Evolutionary conservation across 192 early-diverging fungal species (phyloP).

Genomic region (Coemansia sp.): DNA sequence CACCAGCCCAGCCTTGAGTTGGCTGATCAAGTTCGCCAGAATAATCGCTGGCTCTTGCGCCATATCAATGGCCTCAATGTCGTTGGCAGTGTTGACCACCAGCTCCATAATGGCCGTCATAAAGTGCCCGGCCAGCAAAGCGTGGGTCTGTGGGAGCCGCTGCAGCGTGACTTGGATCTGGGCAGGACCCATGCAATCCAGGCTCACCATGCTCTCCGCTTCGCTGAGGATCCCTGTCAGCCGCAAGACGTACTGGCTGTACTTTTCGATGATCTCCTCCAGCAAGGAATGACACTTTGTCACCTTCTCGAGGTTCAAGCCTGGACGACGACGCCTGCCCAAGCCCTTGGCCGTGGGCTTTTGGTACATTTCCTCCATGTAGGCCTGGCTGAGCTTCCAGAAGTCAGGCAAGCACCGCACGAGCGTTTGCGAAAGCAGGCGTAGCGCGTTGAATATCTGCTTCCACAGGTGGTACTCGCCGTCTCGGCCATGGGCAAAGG

Average conservation of each 20-base stretch:
- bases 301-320: conserved; percentile 49
- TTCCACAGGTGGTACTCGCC: conserved; percentile 66
- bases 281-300: conserved; percentile 51
- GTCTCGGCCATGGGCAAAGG: conserved; percentile 44
- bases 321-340: conserved; percentile 44
- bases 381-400: conserved; percentile 87
- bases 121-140: conserved; percentile 70
- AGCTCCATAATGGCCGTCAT: conserved; percentile 72
- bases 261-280: conserved; percentile 48
- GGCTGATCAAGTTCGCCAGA: conserved; percentile 68
- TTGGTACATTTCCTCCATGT: conserved; percentile 80
- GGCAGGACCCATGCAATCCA: conserved; percentile 20
- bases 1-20: conserved; percentile 69
- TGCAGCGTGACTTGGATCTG: conserved; percentile 31
- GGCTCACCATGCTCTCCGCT: conserved; percentile 17
- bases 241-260: conserved; percentile 49
- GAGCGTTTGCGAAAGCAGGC: conserved; percentile 75
- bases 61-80: conserved; percentile 72
- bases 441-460: conserved; percentile 65
- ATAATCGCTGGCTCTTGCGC: conserved; percentile 68
- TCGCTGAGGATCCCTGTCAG: conserved; percentile 46
- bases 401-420: conserved; percentile 81
- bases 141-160: conserved; percentile 57
- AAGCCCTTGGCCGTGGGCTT: conserved; percentile 35
- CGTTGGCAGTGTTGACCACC: conserved; percentile 75